These are phyloP conservation scores for Bocquillonia castaneifolia DNA, from an alignment of 441 rosid species.

Conservation along the genomic window DNA sequence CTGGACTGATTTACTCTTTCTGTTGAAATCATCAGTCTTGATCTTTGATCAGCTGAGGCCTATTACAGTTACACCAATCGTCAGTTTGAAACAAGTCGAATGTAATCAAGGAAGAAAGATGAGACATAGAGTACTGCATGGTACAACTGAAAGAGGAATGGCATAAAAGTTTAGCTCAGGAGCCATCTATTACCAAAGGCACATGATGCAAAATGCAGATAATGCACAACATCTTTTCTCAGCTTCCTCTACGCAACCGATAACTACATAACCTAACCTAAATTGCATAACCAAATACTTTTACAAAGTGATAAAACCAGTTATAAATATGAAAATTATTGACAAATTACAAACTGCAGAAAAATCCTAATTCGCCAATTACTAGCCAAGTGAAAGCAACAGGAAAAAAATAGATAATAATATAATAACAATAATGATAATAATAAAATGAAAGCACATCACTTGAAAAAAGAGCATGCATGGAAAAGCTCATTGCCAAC, in stretches of 20 bases:
- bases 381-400: background rate
- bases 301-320: no score
- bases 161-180: background rate
- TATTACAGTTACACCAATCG: constrained; percentile 25
- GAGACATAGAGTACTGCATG: background rate
- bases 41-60: constrained; percentile 93
- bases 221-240: background rate
- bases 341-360: background rate
- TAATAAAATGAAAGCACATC: no score
- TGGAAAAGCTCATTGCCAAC: background rate
- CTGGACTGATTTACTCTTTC: constrained; percentile 59
- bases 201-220: background rate
- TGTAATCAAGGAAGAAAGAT: background rate
- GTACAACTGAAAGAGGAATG: background rate
- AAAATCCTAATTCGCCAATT: background rate
- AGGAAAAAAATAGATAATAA: no score
- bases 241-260: background rate
- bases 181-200: background rate
- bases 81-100: constrained; percentile 4
- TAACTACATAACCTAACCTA: background rate
- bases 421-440: no score
- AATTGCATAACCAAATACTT: background rate
- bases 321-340: background rate
- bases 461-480: background rate
- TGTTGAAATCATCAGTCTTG: constrained; percentile 77